Conservation (phyloP, 331 rosid species). For the Cydonia oblonga region DNA sequence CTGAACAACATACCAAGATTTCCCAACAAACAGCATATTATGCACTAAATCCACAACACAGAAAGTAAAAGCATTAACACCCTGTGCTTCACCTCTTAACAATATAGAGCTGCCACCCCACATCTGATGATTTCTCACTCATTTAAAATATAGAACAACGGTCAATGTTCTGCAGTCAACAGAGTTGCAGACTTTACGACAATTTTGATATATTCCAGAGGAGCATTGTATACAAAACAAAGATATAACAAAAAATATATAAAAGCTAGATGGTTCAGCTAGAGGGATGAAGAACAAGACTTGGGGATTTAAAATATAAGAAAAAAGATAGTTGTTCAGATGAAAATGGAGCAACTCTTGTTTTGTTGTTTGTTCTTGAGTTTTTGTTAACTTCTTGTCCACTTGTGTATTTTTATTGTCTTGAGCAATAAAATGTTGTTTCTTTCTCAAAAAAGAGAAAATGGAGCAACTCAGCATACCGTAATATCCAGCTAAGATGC, state of each 20-base stretch:
- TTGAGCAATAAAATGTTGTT: not conserved
- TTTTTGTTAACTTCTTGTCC: too few species aligned
- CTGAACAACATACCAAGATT: constrained; percentile 20
- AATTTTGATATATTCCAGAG: not conserved
- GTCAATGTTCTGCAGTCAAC: not conserved
- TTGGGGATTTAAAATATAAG: constrained; percentile 1
- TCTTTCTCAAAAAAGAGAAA: not conserved
- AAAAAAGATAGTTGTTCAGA: not conserved
- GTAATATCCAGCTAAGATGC: constrained; percentile 63
- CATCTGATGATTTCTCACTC: not conserved
- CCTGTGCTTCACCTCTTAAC: not conserved
- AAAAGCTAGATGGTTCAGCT: not conserved
- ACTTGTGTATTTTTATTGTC: too few species aligned
- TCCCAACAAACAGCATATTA: not conserved
- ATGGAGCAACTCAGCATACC: constrained; percentile 40
- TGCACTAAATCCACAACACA: not conserved
- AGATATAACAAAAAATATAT: not conserved
- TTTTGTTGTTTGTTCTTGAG: too few species aligned
- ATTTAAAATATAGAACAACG: not conserved
- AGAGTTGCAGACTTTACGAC: not conserved
- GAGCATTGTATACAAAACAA: not conserved
- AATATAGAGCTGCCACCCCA: not conserved
- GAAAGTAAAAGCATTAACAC: not conserved
- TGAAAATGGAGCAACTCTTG: constrained; percentile 6
- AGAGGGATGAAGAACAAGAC: not conserved